These are phyloP conservation scores for Eutrema heterophyllum DNA, from an alignment of 345 rosid species.

Conservation along the genomic window DNA sequence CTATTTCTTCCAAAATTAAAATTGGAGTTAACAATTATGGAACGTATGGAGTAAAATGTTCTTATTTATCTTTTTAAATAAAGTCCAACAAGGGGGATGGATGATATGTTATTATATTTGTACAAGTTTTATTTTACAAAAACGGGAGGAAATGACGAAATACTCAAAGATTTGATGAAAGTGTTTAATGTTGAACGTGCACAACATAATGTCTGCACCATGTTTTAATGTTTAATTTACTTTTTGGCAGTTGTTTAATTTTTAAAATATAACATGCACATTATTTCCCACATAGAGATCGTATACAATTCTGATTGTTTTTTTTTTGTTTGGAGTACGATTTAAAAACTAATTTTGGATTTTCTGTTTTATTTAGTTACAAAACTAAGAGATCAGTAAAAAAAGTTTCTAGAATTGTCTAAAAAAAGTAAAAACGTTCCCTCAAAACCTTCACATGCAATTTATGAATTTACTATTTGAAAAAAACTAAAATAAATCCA, in stretches of 20 bases:
- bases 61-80: background rate
- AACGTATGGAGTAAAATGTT: background rate
- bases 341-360: slow-evolving; percentile 8
- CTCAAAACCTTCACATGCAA: slow-evolving; percentile 13
- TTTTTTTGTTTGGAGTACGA: background rate
- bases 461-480: slow-evolving; percentile 23
- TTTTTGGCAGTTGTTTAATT: background rate
- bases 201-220: slow-evolving; percentile 27
- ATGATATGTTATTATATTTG: background rate
- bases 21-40: background rate
- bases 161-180: background rate
- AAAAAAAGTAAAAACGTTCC: slow-evolving; percentile 18
- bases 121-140: background rate
- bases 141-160: background rate
- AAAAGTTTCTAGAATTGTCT: slow-evolving; percentile 7
- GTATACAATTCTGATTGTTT: background rate
- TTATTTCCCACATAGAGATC: background rate
- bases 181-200: slow-evolving; percentile 25
- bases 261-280: background rate
- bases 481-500: background rate
- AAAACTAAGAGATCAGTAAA: slow-evolving; percentile 9
- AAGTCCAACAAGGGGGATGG: background rate
- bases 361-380: slow-evolving; percentile 22
- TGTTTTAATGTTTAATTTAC: background rate
- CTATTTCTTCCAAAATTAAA: background rate